These are phyloP conservation scores for Chaetomium olivaceum DNA, from an alignment of 2,329 filamentous ascomycete species.

Conservation along the genomic window DNA sequence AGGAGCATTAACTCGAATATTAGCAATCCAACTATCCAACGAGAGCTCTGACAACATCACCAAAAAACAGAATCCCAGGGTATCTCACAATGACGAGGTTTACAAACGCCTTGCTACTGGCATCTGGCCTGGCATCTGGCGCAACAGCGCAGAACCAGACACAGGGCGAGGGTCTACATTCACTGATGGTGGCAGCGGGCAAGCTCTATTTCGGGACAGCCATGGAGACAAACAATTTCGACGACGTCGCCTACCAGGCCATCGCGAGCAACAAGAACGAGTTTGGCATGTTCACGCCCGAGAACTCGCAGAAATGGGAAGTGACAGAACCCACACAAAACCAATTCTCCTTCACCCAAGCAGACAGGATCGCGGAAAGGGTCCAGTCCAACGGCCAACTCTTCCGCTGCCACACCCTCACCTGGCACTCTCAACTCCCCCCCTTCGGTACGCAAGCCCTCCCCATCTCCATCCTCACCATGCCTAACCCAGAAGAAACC, in stretches of 20 bases:
- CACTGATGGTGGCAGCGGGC: slow-evolving; percentile 50
- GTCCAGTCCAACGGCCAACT: slow-evolving; percentile 41
- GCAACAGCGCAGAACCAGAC: slow-evolving; percentile 19
- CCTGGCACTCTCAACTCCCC: slow-evolving; percentile 51
- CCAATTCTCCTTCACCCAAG: slow-evolving; percentile 54
- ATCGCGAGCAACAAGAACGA: slow-evolving; percentile 53
- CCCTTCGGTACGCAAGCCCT: slow-evolving; percentile 41
- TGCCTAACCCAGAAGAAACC: slow-evolving; percentile 17
- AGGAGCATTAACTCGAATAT: not conserved
- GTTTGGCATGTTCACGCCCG: slow-evolving; percentile 59
- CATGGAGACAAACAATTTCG: slow-evolving; percentile 53
- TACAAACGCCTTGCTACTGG: slow-evolving; percentile 1
- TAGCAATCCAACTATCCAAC: not conserved
- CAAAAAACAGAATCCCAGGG: not conserved
- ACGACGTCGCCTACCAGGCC: slow-evolving; percentile 49
- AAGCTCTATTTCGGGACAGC: slow-evolving; percentile 59
- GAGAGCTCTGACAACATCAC: not conserved
- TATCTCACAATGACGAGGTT: slow-evolving; percentile 14
- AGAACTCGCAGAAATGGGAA: slow-evolving; percentile 58
- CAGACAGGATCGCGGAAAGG: slow-evolving; percentile 44
- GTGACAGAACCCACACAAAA: slow-evolving; percentile 54
- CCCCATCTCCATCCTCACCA: not conserved
- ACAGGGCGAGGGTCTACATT: slow-evolving; percentile 40
- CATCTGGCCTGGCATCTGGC: slow-evolving; percentile 21
- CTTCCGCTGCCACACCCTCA: slow-evolving; percentile 57